Base-by-base conservation (phyloP, 169 alveolate species). In the Plasmodium berghei region DNA sequence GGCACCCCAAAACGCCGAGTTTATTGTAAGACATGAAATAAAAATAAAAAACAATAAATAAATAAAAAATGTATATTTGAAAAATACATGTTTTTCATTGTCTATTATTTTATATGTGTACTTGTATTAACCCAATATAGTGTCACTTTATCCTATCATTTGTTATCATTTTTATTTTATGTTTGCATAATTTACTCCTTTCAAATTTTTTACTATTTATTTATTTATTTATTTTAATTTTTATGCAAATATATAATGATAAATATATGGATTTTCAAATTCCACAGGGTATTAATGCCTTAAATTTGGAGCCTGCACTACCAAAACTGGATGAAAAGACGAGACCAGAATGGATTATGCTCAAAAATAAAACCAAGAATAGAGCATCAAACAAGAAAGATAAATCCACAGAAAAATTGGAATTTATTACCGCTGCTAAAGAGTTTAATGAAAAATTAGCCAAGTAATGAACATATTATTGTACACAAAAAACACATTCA, bases 261-360 rank as follows among this genome's bases (percentile, higher is more conserved):
- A 62, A 45, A 26, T 24, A 2, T 67, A 26, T 70, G 42, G 42
- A 34, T 8, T 34, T 34, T 34, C 42, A 34, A 34, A 34, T 3
- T 49, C 6, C 58, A 24, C 69, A 89, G 93, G 93, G 93, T 22
- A 87, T 90, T 56, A 90, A 90, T 22, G 94, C 94, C 14, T 83
- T 90, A 62, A 90, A 90, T 75, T 71, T 90, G 61, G 94, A 90
- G 54, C 94, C 94, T 9, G 91, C 94, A 28, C 49, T 72, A 22
- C 90, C 75, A 66, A 90, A 64, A 72, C 54, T 66, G 28, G 94
- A 85, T 22, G 87, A 77, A 20, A 63, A 77, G 64, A 77, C 89
- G 28, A 34, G 89, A 77, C 64, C 80, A 1, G 89, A 77, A 77
- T 77, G 89, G 89, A 66, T 77, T 49, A 77, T 77, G 89, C 67